Evolutionary conservation across 2,329 filamentous ascomycete genomes (phyloP).

Genomic region (Aureobasidium subglaciale): DNA sequence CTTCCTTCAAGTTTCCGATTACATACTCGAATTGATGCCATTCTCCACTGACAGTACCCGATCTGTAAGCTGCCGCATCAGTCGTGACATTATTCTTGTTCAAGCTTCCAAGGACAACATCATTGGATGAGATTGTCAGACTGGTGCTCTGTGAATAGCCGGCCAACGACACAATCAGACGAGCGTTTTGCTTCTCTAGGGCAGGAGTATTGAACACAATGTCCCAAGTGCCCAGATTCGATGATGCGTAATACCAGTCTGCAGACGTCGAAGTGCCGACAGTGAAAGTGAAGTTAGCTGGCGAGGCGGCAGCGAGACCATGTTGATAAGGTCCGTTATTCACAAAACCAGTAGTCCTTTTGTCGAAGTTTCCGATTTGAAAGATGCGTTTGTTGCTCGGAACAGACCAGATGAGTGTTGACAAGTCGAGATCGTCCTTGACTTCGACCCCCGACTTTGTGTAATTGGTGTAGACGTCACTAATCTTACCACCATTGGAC

Average conservation of each 20-base stretch:
- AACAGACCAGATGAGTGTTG: constrained; percentile 32
- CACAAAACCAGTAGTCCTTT: constrained; percentile 39
- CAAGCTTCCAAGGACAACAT: not conserved
- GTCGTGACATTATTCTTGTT: constrained; percentile 10
- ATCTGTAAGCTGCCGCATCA: constrained; percentile 12
- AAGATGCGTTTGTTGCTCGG: constrained; percentile 38
- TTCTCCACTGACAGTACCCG: constrained; percentile 14
- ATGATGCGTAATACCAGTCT: constrained; percentile 48
- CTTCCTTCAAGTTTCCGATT: not conserved
- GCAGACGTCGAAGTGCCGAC: constrained; percentile 32
- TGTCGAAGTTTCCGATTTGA: constrained; percentile 45
- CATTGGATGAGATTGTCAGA: constrained; percentile 4
- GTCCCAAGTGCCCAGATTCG: constrained; percentile 28
- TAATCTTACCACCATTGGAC: constrained; percentile 40
- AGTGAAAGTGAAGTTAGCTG: constrained; percentile 40
- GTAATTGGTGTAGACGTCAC: constrained; percentile 41
- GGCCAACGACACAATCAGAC: constrained; percentile 4
- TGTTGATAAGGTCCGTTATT: constrained; percentile 41
- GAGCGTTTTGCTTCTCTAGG: not conserved
- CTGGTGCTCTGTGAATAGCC: constrained; percentile 13
- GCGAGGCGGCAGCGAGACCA: constrained; percentile 38
- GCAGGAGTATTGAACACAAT: constrained; percentile 24
- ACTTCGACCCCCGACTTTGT: constrained; percentile 37
- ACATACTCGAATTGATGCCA: constrained; percentile 8
- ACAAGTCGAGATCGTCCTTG: constrained; percentile 26